These are phyloP conservation scores for Solanum dulcamara DNA, from an alignment of 257 asterid species.

Conservation along the genomic window DNA sequence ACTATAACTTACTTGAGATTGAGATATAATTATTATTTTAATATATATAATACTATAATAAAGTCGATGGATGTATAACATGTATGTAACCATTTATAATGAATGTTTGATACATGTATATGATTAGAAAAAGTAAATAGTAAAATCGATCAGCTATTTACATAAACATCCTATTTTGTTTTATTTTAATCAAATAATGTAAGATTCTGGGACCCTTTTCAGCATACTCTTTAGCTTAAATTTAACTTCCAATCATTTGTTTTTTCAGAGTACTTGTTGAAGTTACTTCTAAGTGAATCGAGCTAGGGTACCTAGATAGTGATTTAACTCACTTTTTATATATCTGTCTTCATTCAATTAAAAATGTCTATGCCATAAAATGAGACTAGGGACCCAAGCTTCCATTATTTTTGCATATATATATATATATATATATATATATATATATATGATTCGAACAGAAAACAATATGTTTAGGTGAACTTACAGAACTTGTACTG, in stretches of 20 bases:
- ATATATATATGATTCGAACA: neutral
- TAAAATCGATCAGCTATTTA: too few relatives aligned
- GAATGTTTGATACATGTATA: neutral
- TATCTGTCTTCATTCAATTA: neutral
- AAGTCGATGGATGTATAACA: too few relatives aligned
- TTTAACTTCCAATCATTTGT: neutral
- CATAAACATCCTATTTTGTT: too few relatives aligned
- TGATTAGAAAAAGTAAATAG: neutral
- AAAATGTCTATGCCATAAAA: neutral
- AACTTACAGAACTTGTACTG: neutral
- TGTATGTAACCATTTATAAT: neutral
- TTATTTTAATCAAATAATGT: neutral
- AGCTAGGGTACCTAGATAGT: neutral
- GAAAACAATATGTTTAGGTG: neutral
- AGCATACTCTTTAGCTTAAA: neutral
- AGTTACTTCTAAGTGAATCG: neutral
- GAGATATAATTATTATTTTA: neutral
- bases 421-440: neutral
- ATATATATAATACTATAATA: too few relatives aligned
- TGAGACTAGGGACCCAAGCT: neutral
- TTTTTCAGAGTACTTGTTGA: neutral
- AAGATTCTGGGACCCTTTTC: neutral
- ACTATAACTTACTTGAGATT: neutral
- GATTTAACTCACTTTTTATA: too few relatives aligned
- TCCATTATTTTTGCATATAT: neutral